Evolutionary conservation across 495 filamentous ascomycete genomes (phyloP), one percentile per base, ranked within the genome.

Genomic region (Penicillium ochrochloron): DNA sequence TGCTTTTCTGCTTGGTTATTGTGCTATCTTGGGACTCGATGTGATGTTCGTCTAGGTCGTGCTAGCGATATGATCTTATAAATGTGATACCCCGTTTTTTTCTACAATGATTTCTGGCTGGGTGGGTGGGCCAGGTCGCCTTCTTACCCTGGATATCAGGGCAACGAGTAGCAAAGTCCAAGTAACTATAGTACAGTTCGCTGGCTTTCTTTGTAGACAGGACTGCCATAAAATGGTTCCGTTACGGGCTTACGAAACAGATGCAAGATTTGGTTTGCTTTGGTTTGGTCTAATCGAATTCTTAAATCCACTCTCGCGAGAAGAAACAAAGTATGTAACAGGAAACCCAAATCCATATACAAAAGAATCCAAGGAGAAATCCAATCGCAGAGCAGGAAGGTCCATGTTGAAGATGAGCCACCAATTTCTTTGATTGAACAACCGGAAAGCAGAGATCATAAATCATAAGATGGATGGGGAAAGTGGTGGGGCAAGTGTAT

Each of bases 81-180:
- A 69, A 69, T 65, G 68, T 65, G 69, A 73, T 73, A 73, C 69
- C 71, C 71, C 27, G 61, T 73, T 69, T 11, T 62, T 53, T 34
- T 66, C 19, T 21, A 19, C n/a, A 25, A 17, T 14, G 25, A 27
- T 27, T 27, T 27, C 25, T 27, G 25, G 25, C 25, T 27, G 25
- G 2, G 25, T 27, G 25, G 25, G n/a, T n/a, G n/a, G n/a, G n/a
- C n/a, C n/a, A n/a, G n/a, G n/a, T n/a, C n/a, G n/a, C n/a, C n/a
- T n/a, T n/a, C n/a, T n/a, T n/a, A n/a, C n/a, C n/a, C n/a, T n/a
- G n/a, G n/a, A n/a, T n/a, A n/a, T n/a, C n/a, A n/a, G n/a, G n/a
- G n/a, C n/a, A n/a, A n/a, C n/a, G n/a, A n/a, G n/a, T n/a, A n/a
- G n/a, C 25, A 27, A 27, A 27, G 25, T 27, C 37, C 12, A 17